Percentiles rank a stretch among this genome's conserved stretches.
These are phyloP conservation scores for Falciphora oryzae DNA, from an alignment of 2,329 filamentous ascomycete genomes.

Conservation along the genomic window DNA sequence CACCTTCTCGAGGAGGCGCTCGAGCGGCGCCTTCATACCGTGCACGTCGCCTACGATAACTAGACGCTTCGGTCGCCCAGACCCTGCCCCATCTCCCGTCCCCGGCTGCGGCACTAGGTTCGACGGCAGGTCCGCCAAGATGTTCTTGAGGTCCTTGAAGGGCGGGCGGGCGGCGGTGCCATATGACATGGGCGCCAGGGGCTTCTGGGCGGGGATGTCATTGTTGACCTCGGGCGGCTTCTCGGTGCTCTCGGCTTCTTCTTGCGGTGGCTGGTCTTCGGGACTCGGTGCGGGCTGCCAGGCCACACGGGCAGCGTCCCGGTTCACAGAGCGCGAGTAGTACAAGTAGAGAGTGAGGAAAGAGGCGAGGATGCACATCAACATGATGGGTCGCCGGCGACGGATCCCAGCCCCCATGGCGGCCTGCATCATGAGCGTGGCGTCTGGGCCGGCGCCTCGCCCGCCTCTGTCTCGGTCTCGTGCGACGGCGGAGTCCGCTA, in stretches of 20 bases:
- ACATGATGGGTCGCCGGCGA: slow-evolving; percentile 25
- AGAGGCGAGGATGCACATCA: slow-evolving; percentile 27
- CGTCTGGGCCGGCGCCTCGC: neutral
- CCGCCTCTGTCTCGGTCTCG: neutral
- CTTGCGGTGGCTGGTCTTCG: neutral
- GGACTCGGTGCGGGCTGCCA: neutral
- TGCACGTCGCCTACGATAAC: slow-evolving; percentile 90
- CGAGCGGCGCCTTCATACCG: slow-evolving; percentile 68
- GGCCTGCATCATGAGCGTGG: slow-evolving; percentile 4
- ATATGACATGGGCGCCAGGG: slow-evolving; percentile 31
- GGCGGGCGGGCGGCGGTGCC: slow-evolving; percentile 32
- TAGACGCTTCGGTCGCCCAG: slow-evolving; percentile 48
- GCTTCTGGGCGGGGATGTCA: neutral
- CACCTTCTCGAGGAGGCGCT: slow-evolving; percentile 60
- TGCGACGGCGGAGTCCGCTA: neutral
- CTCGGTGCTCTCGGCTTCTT: neutral
- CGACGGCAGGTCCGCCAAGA: slow-evolving; percentile 26
- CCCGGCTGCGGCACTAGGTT: slow-evolving; percentile 24
- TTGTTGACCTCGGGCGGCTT: neutral
- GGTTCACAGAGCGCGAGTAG: slow-evolving; percentile 20
- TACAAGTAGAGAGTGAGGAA: slow-evolving; percentile 28
- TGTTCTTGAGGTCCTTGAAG: slow-evolving; percentile 23
- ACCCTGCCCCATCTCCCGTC: slow-evolving; percentile 16
- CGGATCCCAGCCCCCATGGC: slow-evolving; percentile 12
- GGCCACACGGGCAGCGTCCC: neutral